Base-by-base conservation (phyloP, 768 basidiomycete species). In the Tulasnella calospora region DNA sequence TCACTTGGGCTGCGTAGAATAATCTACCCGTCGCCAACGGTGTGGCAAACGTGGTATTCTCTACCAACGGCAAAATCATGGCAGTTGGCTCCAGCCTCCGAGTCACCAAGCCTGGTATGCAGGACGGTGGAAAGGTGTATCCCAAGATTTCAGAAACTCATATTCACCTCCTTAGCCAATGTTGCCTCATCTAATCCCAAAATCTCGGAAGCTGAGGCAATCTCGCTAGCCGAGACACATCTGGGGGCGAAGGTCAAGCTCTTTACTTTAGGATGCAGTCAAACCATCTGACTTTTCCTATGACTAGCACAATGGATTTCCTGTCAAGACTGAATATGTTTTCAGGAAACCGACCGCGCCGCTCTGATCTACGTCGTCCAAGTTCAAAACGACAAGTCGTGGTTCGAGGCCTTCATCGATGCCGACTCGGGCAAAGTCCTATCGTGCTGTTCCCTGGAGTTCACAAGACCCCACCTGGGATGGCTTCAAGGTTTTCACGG, bases 401-500 rank as follows among this genome's bases (percentile, higher is more conserved):
- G 88, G 88, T 87, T 86, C 80, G 88, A 91, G 82, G 89, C 88
- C 0, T 89, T 88, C 79, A 78, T 79, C 36, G 72, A 57, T 17
- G 77, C 79, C 33, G 70, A 79, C 33, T 85, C 85, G 79, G 85
- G 85, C 83, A 85, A 85, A 81, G 82, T 71, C 73, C 8, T 40
- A 41, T 30, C 30, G 73, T 3, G 46, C 27, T 23, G 30, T 74
- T 15, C 73, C 73, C 12, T 74, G 40, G 46, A 74, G 6, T 47
- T 33, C 36, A 7, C 38, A 40, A 74, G 46, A 74, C 73, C 40
- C 41, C 19, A 74, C 47, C 27, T 74, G 41, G n/a, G 41, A 9
- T 35, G 73, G 41, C 7, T 74, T 74, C 40, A 33, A 74, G 19
- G 40, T 74, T 23, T 33, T 71, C 13, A 74, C 71, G 71, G 78